These are phyloP conservation scores for Allium sativum DNA, from an alignment of 106 monocot species.

Conservation along the genomic window DNA sequence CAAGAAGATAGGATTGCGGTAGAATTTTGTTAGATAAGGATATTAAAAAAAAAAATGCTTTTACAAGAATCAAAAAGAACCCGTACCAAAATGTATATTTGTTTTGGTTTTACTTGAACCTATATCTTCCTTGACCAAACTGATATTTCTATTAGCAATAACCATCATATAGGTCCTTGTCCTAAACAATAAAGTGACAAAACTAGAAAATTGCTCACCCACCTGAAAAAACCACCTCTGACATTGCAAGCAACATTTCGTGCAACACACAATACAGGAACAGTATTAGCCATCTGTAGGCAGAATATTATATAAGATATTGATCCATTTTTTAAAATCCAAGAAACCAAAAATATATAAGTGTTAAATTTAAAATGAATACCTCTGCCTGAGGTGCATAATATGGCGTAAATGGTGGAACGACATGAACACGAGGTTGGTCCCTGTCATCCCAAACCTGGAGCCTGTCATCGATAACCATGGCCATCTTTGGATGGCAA, in stretches of 20 bases:
- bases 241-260: slow-evolving; percentile 99
- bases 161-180: too few relatives aligned
- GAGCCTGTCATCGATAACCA: slow-evolving; percentile 92
- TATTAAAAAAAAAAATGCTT: too few relatives aligned
- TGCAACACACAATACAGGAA: slow-evolving; percentile 87
- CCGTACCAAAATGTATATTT: too few relatives aligned
- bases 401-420: slow-evolving; percentile 85
- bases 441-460: slow-evolving; percentile 91
- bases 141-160: too few relatives aligned
- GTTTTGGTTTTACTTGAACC: too few relatives aligned
- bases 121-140: too few relatives aligned
- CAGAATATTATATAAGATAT: background rate
- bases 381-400: slow-evolving; percentile 99
- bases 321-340: background rate
- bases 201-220: slow-evolving; percentile 6
- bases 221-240: slow-evolving; percentile 89
- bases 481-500: slow-evolving; percentile 90
- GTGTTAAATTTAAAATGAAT: background rate
- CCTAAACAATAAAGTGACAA: background rate
- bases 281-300: slow-evolving; percentile 52
- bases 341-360: background rate
- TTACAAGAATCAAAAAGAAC: too few relatives aligned
- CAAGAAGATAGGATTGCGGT: too few relatives aligned
- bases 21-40: too few relatives aligned
- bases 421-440: slow-evolving; percentile 91